phyloP scores from a whole-genome alignment of 306 rosid species.

The Dalbergia oliveri region DNA sequence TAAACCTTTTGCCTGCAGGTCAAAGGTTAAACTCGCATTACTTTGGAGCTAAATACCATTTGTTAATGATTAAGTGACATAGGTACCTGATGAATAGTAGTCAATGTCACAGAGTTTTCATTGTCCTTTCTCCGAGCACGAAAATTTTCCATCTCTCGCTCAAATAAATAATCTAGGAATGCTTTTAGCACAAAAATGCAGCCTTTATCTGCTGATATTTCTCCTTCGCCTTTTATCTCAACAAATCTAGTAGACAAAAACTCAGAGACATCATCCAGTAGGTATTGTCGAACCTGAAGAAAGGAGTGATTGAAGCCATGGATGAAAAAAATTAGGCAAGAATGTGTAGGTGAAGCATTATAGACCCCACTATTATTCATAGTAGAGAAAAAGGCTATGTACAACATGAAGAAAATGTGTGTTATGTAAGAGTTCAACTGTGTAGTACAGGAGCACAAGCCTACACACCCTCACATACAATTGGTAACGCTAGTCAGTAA shows the following conservation, averaged over 20 bases:
- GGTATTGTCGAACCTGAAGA: slow-evolving; percentile 86
- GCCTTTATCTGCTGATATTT: slow-evolving; percentile 63
- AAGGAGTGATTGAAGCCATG: slow-evolving; percentile 44
- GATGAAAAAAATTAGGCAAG: slow-evolving; percentile 28
- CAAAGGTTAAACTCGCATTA: slow-evolving; percentile 30
- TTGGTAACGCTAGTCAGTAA: not conserved
- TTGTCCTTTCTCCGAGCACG: slow-evolving; percentile 74
- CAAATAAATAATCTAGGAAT: slow-evolving; percentile 75
- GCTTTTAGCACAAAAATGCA: slow-evolving; percentile 64
- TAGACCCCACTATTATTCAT: not conserved
- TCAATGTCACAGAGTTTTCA: slow-evolving; percentile 79
- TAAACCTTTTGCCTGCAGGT: slow-evolving; percentile 90
- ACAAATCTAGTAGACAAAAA: slow-evolving; percentile 70
- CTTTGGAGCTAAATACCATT: slow-evolving; percentile 27
- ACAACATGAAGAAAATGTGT: not conserved
- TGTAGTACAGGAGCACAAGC: not conserved
- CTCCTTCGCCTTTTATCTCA: slow-evolving; percentile 57
- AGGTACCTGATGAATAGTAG: slow-evolving; percentile 95
- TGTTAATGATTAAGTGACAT: slow-evolving; percentile 31
- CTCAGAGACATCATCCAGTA: slow-evolving; percentile 87
- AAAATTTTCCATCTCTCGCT: slow-evolving; percentile 86
- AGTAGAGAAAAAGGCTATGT: not conserved
- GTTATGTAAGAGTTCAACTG: not conserved
- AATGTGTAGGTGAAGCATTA: not conserved
- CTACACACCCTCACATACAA: not conserved